Percentiles rank a stretch among this genome's conserved stretches.
Conservation (phyloP, 352 stramenopile genomes). For the Globisporangium heterothallicum region DNA sequence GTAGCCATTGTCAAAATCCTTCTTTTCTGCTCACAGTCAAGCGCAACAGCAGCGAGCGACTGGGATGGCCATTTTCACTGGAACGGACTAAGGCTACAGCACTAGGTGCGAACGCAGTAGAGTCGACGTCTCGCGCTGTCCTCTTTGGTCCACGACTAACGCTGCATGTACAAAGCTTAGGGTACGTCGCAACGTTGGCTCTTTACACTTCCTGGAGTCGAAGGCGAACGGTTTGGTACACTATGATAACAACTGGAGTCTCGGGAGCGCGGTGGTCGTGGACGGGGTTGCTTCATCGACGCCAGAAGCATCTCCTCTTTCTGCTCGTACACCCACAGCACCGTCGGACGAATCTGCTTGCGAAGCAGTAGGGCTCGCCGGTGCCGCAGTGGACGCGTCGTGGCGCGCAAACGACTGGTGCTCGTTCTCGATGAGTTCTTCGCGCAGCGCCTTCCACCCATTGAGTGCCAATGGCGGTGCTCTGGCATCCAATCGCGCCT, state of each 20-base stretch:
- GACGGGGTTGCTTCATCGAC: neutral
- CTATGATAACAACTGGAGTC: neutral
- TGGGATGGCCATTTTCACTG: too few species aligned
- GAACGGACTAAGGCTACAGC: too few species aligned
- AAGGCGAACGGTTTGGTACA: neutral
- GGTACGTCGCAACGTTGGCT: neutral
- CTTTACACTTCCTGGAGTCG: neutral
- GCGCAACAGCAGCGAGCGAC: too few species aligned
- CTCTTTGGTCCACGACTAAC: too few species aligned
- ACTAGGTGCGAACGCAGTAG: too few species aligned
- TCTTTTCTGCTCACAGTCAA: too few species aligned
- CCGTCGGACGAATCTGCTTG: neutral
- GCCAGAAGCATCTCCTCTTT: neutral
- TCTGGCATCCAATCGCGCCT: conserved; percentile 8
- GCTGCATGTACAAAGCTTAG: too few species aligned
- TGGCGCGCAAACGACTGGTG: conserved; percentile 1
- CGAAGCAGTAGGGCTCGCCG: neutral
- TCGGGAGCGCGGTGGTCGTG: neutral
- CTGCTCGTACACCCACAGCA: too few species aligned
- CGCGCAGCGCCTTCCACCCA: conserved; percentile 19
- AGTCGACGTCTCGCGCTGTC: too few species aligned
- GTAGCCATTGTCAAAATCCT: too few species aligned
- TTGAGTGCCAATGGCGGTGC: conserved; percentile 10
- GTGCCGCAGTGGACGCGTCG: neutral
- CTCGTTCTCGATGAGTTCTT: conserved; percentile 22